Conservation (phyloP, 2,329 filamentous ascomycete genomes). For the Ceratocystiopsis brevicomis region DNA sequence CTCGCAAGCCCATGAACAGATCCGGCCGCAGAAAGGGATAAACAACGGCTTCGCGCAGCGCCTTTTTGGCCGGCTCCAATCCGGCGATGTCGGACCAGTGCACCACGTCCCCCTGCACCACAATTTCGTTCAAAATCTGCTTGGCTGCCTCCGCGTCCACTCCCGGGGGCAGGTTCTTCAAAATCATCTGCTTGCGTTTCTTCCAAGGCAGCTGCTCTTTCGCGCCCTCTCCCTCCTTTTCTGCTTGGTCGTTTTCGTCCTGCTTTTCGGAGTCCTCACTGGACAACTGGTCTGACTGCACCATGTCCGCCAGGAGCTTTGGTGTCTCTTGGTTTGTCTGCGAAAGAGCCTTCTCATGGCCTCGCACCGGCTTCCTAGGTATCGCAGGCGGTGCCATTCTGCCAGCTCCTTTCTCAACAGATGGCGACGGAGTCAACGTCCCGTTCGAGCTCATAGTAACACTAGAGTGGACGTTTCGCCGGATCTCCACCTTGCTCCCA, state of each 20-base stretch:
- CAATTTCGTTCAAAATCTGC: conserved; percentile 89
- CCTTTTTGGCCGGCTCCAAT: conserved; percentile 73
- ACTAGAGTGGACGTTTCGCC: conserved; percentile 7
- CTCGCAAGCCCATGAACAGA: conserved; percentile 84
- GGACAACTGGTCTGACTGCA: conserved; percentile 7
- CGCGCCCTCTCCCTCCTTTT: conserved; percentile 2
- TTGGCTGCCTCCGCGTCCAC: conserved; percentile 69
- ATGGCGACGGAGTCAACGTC: neutral
- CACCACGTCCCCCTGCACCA: conserved; percentile 85
- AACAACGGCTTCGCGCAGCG: conserved; percentile 85
- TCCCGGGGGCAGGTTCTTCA: conserved; percentile 64
- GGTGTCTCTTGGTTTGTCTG: conserved; percentile 3
- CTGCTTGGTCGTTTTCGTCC: conserved; percentile 1
- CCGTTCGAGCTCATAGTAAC: too few relatives aligned
- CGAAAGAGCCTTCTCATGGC: conserved; percentile 2
- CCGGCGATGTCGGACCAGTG: conserved; percentile 90
- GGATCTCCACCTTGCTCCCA: conserved; percentile 5
- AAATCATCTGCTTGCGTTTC: conserved; percentile 39
- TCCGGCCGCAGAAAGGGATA: conserved; percentile 93
- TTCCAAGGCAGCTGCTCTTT: conserved; percentile 27
- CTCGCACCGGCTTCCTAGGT: neutral
- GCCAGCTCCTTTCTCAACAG: neutral
- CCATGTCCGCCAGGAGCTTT: conserved; percentile 6
- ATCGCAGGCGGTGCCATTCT: neutral
- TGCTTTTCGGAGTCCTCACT: conserved; percentile 7